These are phyloP conservation scores for Stagonosporopsis rhizophila DNA, from an alignment of 2,329 filamentous ascomycete species.

Conservation along the genomic window DNA sequence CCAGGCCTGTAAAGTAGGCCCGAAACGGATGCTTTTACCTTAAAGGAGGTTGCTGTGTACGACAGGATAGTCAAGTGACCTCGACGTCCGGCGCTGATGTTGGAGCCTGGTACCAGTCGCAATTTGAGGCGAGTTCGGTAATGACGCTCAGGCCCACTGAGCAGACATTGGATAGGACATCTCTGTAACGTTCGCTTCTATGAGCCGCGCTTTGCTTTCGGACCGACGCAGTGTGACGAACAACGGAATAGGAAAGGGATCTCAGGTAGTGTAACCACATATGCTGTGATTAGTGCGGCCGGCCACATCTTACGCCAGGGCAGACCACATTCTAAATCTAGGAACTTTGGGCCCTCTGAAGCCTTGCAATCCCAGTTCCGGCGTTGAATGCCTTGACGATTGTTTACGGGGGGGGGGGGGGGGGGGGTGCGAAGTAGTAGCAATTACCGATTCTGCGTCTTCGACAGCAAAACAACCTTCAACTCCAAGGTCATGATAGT, in stretches of 20 bases:
- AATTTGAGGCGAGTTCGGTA: neutral
- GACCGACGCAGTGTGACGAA: slow-evolving; percentile 1
- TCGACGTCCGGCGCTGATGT: neutral
- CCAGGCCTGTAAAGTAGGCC: neutral
- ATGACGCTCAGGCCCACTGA: neutral
- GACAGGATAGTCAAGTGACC: neutral
- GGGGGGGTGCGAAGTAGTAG: neutral
- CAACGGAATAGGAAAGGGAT: neutral
- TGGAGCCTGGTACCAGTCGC: neutral
- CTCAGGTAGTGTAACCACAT: slow-evolving; percentile 5
- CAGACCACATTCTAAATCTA: neutral
- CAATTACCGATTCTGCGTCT: neutral
- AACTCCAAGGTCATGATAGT: too few species aligned
- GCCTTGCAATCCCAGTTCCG: neutral
- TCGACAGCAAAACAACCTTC: neutral
- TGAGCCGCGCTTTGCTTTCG: neutral
- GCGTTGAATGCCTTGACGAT: neutral
- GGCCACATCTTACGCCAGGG: neutral
- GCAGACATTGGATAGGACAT: neutral
- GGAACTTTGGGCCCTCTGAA: neutral
- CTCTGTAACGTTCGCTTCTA: neutral
- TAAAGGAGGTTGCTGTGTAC: neutral
- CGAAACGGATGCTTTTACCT: neutral
- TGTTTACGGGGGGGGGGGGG: too few species aligned
- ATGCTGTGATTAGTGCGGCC: neutral